phyloP scores from a whole-genome alignment of 2,329 filamentous ascomycete genomes.

The Fusarium foetens region DNA sequence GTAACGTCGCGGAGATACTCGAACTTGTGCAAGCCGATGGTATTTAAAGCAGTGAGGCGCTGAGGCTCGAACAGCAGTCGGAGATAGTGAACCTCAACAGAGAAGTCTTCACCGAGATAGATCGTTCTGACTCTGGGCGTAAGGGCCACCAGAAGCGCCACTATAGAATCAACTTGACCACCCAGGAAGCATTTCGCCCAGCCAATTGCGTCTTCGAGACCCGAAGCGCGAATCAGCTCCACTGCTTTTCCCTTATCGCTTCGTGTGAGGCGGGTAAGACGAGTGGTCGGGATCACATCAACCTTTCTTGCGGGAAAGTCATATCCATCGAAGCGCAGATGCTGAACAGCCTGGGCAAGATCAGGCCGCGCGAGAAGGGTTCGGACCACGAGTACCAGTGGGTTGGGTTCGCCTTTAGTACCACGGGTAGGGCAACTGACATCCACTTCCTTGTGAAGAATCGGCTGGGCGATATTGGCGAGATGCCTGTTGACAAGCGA shows the following conservation, averaged over 20 bases:
- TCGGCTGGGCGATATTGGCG: not conserved
- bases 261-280: not conserved
- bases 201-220: no score
- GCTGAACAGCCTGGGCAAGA: not conserved
- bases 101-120: not conserved
- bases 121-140: not conserved
- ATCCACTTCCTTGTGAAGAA: not conserved
- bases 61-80: not conserved
- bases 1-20: not conserved
- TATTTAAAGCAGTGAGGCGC: accelerated
- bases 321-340: not conserved
- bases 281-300: not conserved
- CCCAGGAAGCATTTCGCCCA: not conserved
- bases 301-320: not conserved
- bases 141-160: not conserved
- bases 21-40: not conserved
- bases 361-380: not conserved
- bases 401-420: not conserved
- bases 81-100: not conserved
- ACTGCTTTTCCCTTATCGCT: not conserved
- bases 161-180: not conserved
- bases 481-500: not conserved
- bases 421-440: not conserved
- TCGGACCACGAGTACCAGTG: not conserved
- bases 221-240: not conserved